Base-by-base conservation (phyloP, 1,284 basidiomycete species). In the Ganoderma boninense region DNA sequence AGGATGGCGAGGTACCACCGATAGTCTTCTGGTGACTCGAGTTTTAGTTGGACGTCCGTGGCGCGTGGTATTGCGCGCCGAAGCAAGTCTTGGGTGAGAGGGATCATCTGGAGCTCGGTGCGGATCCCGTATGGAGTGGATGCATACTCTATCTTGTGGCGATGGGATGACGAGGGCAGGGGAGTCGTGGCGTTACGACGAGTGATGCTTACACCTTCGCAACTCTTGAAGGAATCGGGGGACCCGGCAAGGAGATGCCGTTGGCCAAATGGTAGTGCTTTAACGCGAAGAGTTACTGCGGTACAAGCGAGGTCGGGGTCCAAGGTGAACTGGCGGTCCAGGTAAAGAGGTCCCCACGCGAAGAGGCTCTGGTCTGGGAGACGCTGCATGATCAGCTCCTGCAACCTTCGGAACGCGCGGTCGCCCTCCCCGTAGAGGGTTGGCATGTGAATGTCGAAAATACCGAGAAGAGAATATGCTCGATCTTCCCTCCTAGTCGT, bases 1-100 rank as follows among this genome's bases (percentile, higher is more conserved):
- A 62, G 60, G 38, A 62, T 62, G 6, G 38, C 60, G 11, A 62
- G 40, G 23, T 29, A 62, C 60, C 40, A 62, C 60, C 16, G 23
- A 13, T 11, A 49, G 23, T 52, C 23, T 4, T 52, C 23, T 13
- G 40, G 59, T 6, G 38, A 1, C 3, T 38, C 38, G 38, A 38
- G 10, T 7, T 38, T 38, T 2, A 38, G 38, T 38, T 38, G 38
- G 38, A 38, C 38, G 38, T 38, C 38, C 38, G 6, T 6, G 38
- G 38, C 38, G 38, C 7, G 7, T 38, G 38, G 38, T 38, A 38
- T 38, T 6, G 10, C 38, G 38, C 38, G 38, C 44, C 6, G 20
- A 20, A 49, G 46, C 5, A 49, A n/a, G 8, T n/a, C n/a, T 10
- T 2, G 60, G 13, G n/a, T 6, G 6, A 62, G 38, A 7, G 40